Evolutionary conservation across 1,139 yeast species (phyloP).

Genomic region (Lodderomyces metapsilosis): DNA sequence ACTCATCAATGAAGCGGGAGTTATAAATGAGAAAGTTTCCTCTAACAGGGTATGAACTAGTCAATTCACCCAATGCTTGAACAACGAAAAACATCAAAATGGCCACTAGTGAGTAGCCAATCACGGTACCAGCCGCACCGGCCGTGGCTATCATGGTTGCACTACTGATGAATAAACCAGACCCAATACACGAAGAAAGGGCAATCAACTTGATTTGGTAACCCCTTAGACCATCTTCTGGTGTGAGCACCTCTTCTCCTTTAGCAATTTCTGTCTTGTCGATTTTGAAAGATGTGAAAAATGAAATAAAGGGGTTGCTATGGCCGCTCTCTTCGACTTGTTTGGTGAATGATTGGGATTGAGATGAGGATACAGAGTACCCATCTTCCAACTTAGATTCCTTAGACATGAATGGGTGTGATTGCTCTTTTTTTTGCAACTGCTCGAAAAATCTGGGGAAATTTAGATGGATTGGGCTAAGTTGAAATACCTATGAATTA

Average conservation of each 20-base stretch:
- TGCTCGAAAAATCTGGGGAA: background rate
- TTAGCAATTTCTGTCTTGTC: conserved; percentile 7
- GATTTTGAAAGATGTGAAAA: conserved; percentile 12
- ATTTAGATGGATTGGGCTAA: background rate
- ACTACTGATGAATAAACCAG: conserved; percentile 37
- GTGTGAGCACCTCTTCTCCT: conserved; percentile 14
- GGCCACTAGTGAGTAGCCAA: conserved; percentile 43
- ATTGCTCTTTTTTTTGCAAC: conserved; percentile 5
- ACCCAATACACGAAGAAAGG: conserved; percentile 80
- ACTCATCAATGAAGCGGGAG: conserved; percentile 40
- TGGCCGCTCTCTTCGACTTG: background rate
- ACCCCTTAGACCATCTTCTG: conserved; percentile 23
- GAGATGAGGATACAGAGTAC: conserved; percentile 12
- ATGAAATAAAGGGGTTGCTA: conserved; percentile 3
- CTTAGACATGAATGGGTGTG: conserved; percentile 3
- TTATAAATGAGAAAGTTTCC: conserved; percentile 44
- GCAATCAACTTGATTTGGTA: conserved; percentile 63
- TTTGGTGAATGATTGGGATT: conserved; percentile 8
- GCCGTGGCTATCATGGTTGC: conserved; percentile 46
- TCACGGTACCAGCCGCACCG: conserved; percentile 67
- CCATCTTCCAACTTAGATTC: conserved; percentile 12
- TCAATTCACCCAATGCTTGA: conserved; percentile 43
- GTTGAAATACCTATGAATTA: background rate
- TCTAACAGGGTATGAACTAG: conserved; percentile 39
- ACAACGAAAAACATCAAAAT: conserved; percentile 31